A percentile compares a stretch with the other conserved stretches of the same genome.
Conservation (phyloP, 1,284 basidiomycete species). For the Trametes sp. region DNA sequence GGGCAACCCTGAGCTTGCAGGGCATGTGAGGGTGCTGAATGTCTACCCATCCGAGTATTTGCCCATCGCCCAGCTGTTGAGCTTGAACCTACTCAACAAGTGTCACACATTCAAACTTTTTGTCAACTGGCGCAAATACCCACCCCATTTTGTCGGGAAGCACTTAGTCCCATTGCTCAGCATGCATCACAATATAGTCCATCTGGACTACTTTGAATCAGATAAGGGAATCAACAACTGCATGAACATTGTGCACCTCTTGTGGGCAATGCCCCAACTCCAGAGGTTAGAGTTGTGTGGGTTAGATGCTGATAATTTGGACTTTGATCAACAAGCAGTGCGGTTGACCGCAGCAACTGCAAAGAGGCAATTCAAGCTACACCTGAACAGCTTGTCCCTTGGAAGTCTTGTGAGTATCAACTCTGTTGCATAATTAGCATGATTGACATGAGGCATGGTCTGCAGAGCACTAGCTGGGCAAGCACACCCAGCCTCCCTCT, state of each 20-base stretch:
- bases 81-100: not conserved
- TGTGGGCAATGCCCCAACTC: too few relatives aligned
- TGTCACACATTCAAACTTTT: not conserved
- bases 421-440: not conserved
- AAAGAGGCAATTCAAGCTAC: too few relatives aligned
- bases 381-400: too few relatives aligned
- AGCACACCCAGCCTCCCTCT: not conserved
- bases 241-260: too few relatives aligned
- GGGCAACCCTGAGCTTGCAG: not conserved
- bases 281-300: too few relatives aligned
- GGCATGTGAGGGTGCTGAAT: not conserved
- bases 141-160: not conserved
- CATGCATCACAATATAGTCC: not conserved
- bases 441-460: too few relatives aligned
- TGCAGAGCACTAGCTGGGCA: too few relatives aligned
- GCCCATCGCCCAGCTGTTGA: not conserved
- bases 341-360: too few relatives aligned
- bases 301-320: too few relatives aligned
- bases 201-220: not conserved
- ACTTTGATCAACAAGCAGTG: too few relatives aligned
- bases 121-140: not conserved
- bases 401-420: too few relatives aligned
- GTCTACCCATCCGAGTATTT: not conserved
- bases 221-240: too few relatives aligned
- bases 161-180: not conserved